Evolutionary conservation across 2,329 filamentous ascomycete genomes (phyloP), one percentile per base, ranked within the genome.

Genomic region (Monosporascus ibericus): DNA sequence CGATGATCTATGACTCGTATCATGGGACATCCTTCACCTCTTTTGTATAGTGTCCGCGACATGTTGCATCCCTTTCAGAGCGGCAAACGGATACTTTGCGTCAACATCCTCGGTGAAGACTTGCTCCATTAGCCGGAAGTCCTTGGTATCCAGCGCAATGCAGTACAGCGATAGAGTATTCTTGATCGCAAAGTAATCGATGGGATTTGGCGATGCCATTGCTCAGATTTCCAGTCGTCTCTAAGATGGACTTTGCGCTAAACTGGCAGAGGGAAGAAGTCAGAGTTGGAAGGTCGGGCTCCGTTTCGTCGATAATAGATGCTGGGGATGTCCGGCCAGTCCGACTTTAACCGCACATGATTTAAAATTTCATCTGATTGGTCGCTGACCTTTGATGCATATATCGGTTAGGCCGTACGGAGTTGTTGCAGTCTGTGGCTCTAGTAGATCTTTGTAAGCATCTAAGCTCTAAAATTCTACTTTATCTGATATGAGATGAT

Each of bases 111-210:
- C n/a, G 24, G 49, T 48, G 46, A 54, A 51, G 47, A 54, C 46
- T 20, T 50, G 27, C 39, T 48, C 42, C 27, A 55, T 47, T 9
- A 55, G 48, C n/a, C 48, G 17, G 36, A 48, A 55, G 47, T 55
- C n/a, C 48, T 55, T 53, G 39, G 20, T 49, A 30, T 55, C 54
- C 8, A 53, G 46, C 20, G 54, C 51, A 14, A 55, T 47, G 48
- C 51, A 50, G 48, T 55, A 53, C 18, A 51, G 44, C 6, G 54
- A 39, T n/a, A 55, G 46, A 15, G 51, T 49, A 39, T 55, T 52
- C 25, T 47, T 46, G 39, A 55, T 55, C 24, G 48, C 54, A 22
- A 48, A 22, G 49, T 53, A 51, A 42, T 55, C 51, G 1, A 51
- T 18, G 7, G 52, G 48, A 17, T 53, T 53, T 15, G 15, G 14